A percentile compares a stretch with the other conserved stretches of the same genome.
Conservation (phyloP, 768 basidiomycete species). For the Panus rudis region DNA sequence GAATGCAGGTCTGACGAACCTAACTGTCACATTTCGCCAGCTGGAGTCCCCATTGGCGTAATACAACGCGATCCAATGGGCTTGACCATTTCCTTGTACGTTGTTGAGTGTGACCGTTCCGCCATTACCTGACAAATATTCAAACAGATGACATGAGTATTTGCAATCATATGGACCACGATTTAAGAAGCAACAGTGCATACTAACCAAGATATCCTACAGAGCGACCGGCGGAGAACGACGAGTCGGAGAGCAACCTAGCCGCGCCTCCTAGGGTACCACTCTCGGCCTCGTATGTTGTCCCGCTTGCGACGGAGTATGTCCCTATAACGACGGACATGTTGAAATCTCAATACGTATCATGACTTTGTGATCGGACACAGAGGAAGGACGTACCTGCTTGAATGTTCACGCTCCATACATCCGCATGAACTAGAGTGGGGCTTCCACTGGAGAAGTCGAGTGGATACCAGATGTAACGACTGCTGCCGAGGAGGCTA, state of each 20-base stretch:
- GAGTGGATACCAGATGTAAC: conserved; percentile 58
- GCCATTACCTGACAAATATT: conserved; percentile 37
- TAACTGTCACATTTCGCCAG: conserved; percentile 55
- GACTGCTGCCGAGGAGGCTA: conserved; percentile 44
- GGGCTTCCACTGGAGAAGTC: conserved; percentile 49
- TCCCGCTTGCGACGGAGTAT: conserved; percentile 42
- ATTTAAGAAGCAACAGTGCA: neutral
- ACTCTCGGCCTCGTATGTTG: conserved; percentile 48
- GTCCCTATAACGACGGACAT: conserved; percentile 29
- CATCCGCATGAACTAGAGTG: conserved; percentile 46
- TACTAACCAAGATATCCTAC: conserved; percentile 48
- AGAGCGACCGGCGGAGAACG: conserved; percentile 46
- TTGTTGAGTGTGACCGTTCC: conserved; percentile 50
- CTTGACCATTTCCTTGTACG: conserved; percentile 44
- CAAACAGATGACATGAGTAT: neutral
- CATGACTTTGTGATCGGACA: neutral
- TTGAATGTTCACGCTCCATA: conserved; percentile 46
- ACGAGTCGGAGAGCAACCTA: conserved; percentile 32
- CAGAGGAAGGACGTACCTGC: conserved; percentile 32
- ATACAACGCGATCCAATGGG: conserved; percentile 57
- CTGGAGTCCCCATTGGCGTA: conserved; percentile 54
- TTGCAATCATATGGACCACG: neutral
- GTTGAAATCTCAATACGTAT: neutral
- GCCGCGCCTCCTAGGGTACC: conserved; percentile 44
- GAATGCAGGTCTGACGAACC: conserved; percentile 27